A percentile compares a stretch with the other conserved stretches of the same genome.
These are phyloP conservation scores for Ulmus americana DNA, from an alignment of 331 rosid genomes.

Conservation along the genomic window DNA sequence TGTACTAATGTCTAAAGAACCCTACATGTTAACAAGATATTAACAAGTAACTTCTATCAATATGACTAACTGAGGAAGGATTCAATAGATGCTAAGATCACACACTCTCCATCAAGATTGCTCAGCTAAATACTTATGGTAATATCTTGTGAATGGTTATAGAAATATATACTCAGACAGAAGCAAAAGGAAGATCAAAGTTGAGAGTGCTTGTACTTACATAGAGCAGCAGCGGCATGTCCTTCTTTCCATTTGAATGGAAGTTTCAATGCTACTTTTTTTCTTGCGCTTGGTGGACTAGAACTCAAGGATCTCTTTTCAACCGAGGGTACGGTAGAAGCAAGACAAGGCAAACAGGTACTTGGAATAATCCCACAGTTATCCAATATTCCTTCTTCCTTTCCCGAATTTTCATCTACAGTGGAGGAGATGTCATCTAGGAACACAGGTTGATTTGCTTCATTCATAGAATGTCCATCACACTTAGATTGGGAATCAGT, in stretches of 20 bases:
- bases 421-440: conserved; percentile 64
- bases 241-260: conserved; percentile 72
- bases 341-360: conserved; percentile 87
- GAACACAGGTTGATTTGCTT: conserved; percentile 62
- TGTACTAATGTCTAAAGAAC: background rate
- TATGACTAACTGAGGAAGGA: conserved; percentile 5
- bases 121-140: conserved; percentile 2
- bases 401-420: conserved; percentile 48
- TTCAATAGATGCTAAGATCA: background rate
- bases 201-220: conserved; percentile 44
- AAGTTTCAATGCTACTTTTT: conserved; percentile 49
- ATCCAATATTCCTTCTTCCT: conserved; percentile 56
- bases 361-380: conserved; percentile 82
- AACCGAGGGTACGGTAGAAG: conserved; percentile 45
- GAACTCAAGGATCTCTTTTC: conserved; percentile 64
- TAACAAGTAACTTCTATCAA: background rate
- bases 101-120: background rate
- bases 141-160: background rate
- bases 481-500: conserved; percentile 37
- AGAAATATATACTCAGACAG: background rate
- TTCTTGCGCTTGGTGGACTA: conserved; percentile 70
- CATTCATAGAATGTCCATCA: conserved; percentile 33
- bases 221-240: conserved; percentile 44
- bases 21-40: background rate
- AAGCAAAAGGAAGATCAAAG: conserved; percentile 4